These are phyloP conservation scores for Nakazawaea sp. DNA, from an alignment of 805 yeast genomes.

Conservation along the genomic window DNA sequence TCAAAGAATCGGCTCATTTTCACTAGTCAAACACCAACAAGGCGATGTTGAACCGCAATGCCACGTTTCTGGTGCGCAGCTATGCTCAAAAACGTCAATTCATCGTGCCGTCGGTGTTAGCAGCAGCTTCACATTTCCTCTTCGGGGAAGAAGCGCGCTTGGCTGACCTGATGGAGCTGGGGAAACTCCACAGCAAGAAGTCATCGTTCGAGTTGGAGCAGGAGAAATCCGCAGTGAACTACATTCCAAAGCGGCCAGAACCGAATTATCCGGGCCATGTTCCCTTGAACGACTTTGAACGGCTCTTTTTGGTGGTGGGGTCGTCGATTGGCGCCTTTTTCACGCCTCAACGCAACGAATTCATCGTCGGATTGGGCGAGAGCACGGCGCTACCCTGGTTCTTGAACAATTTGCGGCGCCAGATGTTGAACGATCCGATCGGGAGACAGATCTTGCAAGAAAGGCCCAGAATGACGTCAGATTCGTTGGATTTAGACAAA, in stretches of 20 bases:
- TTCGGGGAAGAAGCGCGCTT: constrained; percentile 39
- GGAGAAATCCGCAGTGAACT: constrained; percentile 16
- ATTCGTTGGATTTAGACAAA: constrained; percentile 55
- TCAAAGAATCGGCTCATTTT: too few species aligned
- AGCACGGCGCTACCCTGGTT: constrained; percentile 74
- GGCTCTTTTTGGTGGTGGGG: constrained; percentile 54
- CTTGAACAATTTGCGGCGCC: constrained; percentile 51
- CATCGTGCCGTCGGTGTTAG: constrained; percentile 10
- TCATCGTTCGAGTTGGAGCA: constrained; percentile 23
- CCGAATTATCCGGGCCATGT: constrained; percentile 72
- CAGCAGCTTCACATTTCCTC: constrained; percentile 14
- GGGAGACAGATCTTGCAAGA: constrained; percentile 79
- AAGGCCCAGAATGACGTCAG: constrained; percentile 76
- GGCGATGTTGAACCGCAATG: too few species aligned
- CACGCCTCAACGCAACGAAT: constrained; percentile 71
- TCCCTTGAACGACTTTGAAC: constrained; percentile 61
- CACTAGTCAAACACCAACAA: too few species aligned
- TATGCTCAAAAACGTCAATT: constrained; percentile 2
- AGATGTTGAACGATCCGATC: constrained; percentile 67
- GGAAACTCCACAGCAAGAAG: constrained; percentile 34
- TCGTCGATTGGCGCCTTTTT: constrained; percentile 63
- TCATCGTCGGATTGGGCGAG: constrained; percentile 83
- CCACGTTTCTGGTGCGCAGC: too few species aligned
- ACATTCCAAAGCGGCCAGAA: constrained; percentile 28
- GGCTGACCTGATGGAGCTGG: constrained; percentile 55